Evolutionary conservation across 345 rosid genomes (phyloP), one percentile per base, ranked within the genome.

Genomic region (Hibiscus trionum): DNA sequence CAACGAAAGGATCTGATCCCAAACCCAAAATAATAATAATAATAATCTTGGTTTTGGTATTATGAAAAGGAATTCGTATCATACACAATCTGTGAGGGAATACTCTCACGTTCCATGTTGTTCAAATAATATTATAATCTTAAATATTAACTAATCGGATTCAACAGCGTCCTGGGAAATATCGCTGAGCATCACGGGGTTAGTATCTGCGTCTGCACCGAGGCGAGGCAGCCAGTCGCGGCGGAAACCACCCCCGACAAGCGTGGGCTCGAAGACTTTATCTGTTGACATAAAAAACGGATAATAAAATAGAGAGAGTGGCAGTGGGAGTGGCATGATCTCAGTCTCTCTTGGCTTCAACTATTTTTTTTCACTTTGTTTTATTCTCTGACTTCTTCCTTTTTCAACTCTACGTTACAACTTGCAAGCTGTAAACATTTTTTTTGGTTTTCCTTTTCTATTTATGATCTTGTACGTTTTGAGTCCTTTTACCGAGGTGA

Each of bases 161-260:
- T 57, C 14, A 17, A 57, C 29, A 24, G 31, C 31, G 33, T 14
- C 61, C 61, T 57, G 33, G 61, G 61, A 24, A 57, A 24, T 57
- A 10, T 57, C 31, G 61, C 61, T 21, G 68, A 44, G 31, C 15
- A 21, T 57, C 61, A 57, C 61, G 31, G 29, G 27, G 42, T 7
- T 31, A 31, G 35, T 0, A 31, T 6, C 37, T 35, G 37, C 7
- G 37, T 35, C 42, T 37, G 42, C 9, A 37, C 42, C 9, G 42
- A n/a, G 6, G 75, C 24, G 39, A 42, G 55, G 17, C 73, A 44
- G 67, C 69, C 72, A 77, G 59, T 9, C 59, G 10, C 69, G 24
- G 55, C 8, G 9, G 42, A 37, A 31, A 37, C 49, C 65, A 66
- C 70, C 69, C 74, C 77, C 76, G 77, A 79, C 31, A 24, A 57